These are phyloP conservation scores for Phlebopus sp. DNA, from an alignment of 1,284 basidiomycete species.

Conservation along the genomic window DNA sequence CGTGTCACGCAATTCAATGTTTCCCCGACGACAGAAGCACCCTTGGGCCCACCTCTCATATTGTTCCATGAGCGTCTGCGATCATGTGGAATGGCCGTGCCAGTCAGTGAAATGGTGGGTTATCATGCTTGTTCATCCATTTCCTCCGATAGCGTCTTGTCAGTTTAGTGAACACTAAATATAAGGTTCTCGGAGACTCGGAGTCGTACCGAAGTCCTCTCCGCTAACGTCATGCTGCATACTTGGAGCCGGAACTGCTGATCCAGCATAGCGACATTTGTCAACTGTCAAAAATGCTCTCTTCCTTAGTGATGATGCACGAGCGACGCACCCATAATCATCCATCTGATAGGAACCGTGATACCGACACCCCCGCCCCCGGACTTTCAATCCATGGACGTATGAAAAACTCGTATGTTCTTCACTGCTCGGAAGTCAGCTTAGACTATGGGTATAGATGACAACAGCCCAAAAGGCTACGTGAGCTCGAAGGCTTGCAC, in stretches of 20 bases:
- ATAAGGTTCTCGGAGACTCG: slow-evolving; percentile 3
- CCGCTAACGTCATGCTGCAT: slow-evolving; percentile 1
- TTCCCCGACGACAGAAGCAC: not conserved
- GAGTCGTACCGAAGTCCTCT: slow-evolving; percentile 1
- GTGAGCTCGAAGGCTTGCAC: not conserved
- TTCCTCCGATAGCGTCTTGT: slow-evolving; percentile 16
- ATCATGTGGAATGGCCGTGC: too few species aligned
- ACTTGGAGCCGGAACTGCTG: not conserved
- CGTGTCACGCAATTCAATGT: slow-evolving; percentile 21
- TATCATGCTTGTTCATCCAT: not conserved
- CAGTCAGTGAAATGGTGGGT: not conserved
- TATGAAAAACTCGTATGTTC: not conserved
- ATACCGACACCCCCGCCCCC: not conserved
- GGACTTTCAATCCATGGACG: not conserved
- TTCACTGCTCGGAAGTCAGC: too few species aligned
- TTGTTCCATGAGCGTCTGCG: too few species aligned
- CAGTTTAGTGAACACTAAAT: slow-evolving; percentile 4
- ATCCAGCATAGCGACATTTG: not conserved
- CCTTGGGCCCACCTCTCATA: not conserved
- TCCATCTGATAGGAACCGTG: not conserved
- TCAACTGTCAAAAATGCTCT: not conserved
- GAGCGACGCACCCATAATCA: not conserved
- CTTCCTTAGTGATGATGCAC: not conserved
- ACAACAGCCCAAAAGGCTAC: too few species aligned
- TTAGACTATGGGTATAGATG: too few species aligned